Evolutionary conservation across 2,329 filamentous ascomycete species (phyloP).

Genomic region (Diplocarpon rosae): DNA sequence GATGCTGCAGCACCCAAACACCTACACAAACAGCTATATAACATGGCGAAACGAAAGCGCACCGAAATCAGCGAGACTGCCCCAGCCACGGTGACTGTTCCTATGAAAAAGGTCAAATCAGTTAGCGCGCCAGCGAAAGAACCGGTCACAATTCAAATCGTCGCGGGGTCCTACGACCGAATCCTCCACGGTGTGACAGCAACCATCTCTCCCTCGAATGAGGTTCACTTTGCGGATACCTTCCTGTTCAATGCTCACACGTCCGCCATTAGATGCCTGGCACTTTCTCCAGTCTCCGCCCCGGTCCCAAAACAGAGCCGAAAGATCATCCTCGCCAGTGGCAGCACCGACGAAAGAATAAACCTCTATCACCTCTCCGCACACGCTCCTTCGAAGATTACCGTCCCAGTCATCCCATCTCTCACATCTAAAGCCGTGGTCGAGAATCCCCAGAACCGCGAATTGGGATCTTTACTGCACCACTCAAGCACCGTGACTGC

Average conservation of each 20-base stretch:
- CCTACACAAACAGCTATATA: too few species aligned
- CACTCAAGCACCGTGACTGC: slow-evolving; percentile 74
- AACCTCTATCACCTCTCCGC: slow-evolving; percentile 86
- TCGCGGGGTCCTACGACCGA: slow-evolving; percentile 89
- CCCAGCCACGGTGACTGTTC: slow-evolving; percentile 2
- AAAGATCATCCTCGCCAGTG: slow-evolving; percentile 82
- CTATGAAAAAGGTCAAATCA: slow-evolving; percentile 23
- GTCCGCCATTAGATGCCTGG: slow-evolving; percentile 81
- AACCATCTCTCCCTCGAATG: slow-evolving; percentile 39
- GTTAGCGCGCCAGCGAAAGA: slow-evolving; percentile 16
- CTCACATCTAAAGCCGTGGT: slow-evolving; percentile 63
- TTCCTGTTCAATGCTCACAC: slow-evolving; percentile 93
- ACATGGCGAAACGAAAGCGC: slow-evolving; percentile 28
- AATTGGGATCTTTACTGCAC: slow-evolving; percentile 77
- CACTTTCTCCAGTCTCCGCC: slow-evolving; percentile 66
- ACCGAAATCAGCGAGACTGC: slow-evolving; percentile 15
- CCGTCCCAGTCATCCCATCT: slow-evolving; percentile 50
- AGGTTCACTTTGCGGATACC: slow-evolving; percentile 70
- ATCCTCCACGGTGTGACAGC: slow-evolving; percentile 84
- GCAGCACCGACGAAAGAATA: slow-evolving; percentile 86
- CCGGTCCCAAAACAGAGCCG: slow-evolving; percentile 51
- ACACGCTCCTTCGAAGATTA: slow-evolving; percentile 47
- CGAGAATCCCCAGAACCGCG: slow-evolving; percentile 78
- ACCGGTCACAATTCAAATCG: slow-evolving; percentile 64
- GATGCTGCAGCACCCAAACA: not conserved